Conservation (phyloP, 2,329 filamentous ascomycete genomes). For the Ceratocystis lukuohia region DNA sequence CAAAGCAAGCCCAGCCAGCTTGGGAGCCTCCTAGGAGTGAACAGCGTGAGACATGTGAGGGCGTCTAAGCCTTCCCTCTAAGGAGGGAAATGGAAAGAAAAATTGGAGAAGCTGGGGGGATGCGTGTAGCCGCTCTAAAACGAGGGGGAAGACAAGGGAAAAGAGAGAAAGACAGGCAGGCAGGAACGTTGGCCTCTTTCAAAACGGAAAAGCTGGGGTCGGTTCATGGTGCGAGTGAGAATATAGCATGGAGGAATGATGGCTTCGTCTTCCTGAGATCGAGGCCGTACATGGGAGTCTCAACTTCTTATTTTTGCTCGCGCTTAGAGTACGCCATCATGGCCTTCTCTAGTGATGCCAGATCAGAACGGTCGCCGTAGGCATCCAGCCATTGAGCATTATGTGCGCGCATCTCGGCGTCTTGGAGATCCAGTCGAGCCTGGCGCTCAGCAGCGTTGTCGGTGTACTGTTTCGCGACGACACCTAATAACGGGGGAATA, state of each 20-base stretch:
- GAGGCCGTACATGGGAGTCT: neutral
- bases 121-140: neutral
- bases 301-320: conserved; percentile 12
- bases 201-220: neutral
- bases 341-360: conserved; percentile 37
- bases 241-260: no score
- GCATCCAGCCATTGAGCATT: conserved; percentile 36
- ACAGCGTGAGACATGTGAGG: no score
- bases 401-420: conserved; percentile 27
- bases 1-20: neutral
- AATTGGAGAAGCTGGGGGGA: conserved; percentile 1
- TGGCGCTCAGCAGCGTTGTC: conserved; percentile 19
- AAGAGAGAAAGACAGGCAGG: neutral
- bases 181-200: neutral
- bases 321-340: conserved; percentile 33
- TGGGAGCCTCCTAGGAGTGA: no score
- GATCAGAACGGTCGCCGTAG: conserved; percentile 37
- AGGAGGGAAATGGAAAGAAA: neutral
- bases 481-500: neutral
- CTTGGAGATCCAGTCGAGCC: conserved; percentile 27
- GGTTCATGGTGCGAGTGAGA: no score
- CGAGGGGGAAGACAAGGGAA: neutral
- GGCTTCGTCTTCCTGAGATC: neutral
- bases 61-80: neutral
- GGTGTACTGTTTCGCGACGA: conserved; percentile 16